Evolutionary conservation across 352 stramenopile species (phyloP).

Genomic region (Phytophthora tubulina): DNA sequence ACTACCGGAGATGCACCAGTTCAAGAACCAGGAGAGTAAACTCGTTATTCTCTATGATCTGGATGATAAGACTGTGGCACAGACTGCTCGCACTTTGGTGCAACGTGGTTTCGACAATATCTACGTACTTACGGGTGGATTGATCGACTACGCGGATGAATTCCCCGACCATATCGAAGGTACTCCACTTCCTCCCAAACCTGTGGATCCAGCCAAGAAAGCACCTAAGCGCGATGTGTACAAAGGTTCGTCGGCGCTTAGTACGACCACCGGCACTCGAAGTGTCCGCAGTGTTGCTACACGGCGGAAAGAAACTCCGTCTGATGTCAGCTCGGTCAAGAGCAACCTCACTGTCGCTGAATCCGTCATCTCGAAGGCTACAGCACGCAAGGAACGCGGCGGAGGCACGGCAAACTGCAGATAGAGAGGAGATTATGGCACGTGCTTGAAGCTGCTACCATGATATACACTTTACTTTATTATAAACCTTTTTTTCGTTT

Average conservation of each 20-base stretch:
- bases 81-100: slow-evolving; percentile 75
- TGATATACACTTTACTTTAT: no score
- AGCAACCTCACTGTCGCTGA: slow-evolving; percentile 74
- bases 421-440: slow-evolving; percentile 23
- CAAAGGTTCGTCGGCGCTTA: slow-evolving; percentile 45
- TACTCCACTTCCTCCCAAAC: slow-evolving; percentile 61
- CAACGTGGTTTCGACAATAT: slow-evolving; percentile 89
- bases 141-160: slow-evolving; percentile 73
- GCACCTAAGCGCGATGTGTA: slow-evolving; percentile 61
- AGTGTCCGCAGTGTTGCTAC: slow-evolving; percentile 68
- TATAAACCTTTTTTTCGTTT: no score
- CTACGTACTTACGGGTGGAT: slow-evolving; percentile 76
- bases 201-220: slow-evolving; percentile 65
- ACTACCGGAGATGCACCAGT: slow-evolving; percentile 80
- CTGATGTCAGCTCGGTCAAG: slow-evolving; percentile 69
- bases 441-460: no score
- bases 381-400: slow-evolving; percentile 66
- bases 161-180: slow-evolving; percentile 78
- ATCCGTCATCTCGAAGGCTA: slow-evolving; percentile 81
- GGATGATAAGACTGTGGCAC: slow-evolving; percentile 69
- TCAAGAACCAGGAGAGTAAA: slow-evolving; percentile 82
- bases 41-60: slow-evolving; percentile 84
- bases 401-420: slow-evolving; percentile 56
- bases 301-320: slow-evolving; percentile 57
- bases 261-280: slow-evolving; percentile 49